Conservation (phyloP, 83 land plant species). For the Isoetes engelmannii region DNA sequence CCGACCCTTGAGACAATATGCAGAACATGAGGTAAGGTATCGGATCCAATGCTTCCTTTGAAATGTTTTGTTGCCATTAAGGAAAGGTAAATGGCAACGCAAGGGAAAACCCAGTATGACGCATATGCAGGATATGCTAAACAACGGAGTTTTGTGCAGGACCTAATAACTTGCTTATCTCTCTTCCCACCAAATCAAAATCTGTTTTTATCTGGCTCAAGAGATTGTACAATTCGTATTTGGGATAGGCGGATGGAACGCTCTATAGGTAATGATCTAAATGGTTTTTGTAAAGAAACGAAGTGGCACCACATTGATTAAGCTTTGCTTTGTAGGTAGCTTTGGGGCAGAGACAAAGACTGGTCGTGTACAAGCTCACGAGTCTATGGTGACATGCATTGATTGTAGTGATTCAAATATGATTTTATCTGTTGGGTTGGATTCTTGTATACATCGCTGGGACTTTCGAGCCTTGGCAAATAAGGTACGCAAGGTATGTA, state of each 20-base stretch:
- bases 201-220: slow-evolving; percentile 34
- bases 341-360: slow-evolving; percentile 25
- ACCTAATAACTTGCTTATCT: slow-evolving; percentile 32
- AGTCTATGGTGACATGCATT: slow-evolving; percentile 33
- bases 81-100: not conserved
- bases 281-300: not conserved
- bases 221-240: slow-evolving; percentile 38
- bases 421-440: slow-evolving; percentile 35
- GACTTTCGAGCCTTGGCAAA: slow-evolving; percentile 36
- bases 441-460: slow-evolving; percentile 32
- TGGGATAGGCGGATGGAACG: slow-evolving; percentile 39
- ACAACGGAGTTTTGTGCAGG: slow-evolving; percentile 18
- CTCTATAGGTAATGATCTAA: slow-evolving; percentile 21
- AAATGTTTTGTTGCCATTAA: not conserved
- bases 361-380: slow-evolving; percentile 33
- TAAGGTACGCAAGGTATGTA: slow-evolving; percentile 16
- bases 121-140: not conserved
- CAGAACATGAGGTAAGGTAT: slow-evolving; percentile 32
- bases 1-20: slow-evolving; percentile 34
- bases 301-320: not conserved
- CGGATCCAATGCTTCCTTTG: not conserved
- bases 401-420: slow-evolving; percentile 32
- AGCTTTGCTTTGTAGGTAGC: slow-evolving; percentile 21
- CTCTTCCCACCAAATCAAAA: slow-evolving; percentile 34
- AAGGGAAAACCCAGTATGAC: not conserved